Evolutionary conservation across 805 yeast genomes (phyloP).

Genomic region (Nakazawaea ishiwadae): DNA sequence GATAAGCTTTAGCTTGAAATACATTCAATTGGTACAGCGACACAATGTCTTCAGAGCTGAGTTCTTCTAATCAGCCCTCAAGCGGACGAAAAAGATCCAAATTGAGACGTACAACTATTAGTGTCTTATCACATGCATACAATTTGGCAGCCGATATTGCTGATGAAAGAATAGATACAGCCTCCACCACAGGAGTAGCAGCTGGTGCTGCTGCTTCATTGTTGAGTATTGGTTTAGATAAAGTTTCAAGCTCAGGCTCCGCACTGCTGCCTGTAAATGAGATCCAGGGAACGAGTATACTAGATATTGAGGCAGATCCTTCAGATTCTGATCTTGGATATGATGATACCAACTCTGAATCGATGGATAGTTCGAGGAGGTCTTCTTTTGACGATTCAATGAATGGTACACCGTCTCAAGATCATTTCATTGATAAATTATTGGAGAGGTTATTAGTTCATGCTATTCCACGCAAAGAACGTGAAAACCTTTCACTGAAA

Average conservation of each 20-base stretch:
- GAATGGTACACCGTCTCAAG: slow-evolving; percentile 13
- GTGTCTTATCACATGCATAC: slow-evolving; percentile 20
- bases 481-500: slow-evolving; percentile 35
- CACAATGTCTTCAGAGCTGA: too few species aligned
- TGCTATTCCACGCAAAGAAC: slow-evolving; percentile 45
- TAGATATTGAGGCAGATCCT: slow-evolving; percentile 7
- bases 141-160: slow-evolving; percentile 20
- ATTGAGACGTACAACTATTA: slow-evolving; percentile 13
- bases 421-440: slow-evolving; percentile 55
- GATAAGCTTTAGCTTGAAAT: too few species aligned
- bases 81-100: slow-evolving; percentile 4
- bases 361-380: slow-evolving; percentile 12
- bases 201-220: slow-evolving; percentile 42
- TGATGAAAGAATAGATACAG: slow-evolving; percentile 13
- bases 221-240: slow-evolving; percentile 39
- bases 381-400: not conserved
- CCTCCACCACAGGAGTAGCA: slow-evolving; percentile 25
- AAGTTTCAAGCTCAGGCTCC: slow-evolving; percentile 20
- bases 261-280: slow-evolving; percentile 3
- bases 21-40: too few species aligned
- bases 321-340: slow-evolving; percentile 8
- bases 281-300: not conserved
- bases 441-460: slow-evolving; percentile 49
- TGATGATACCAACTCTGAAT: slow-evolving; percentile 1
- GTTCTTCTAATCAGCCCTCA: too few species aligned